These are phyloP conservation scores for Laguncularia racemosa DNA, from an alignment of 345 rosid species.

Conservation along the genomic window DNA sequence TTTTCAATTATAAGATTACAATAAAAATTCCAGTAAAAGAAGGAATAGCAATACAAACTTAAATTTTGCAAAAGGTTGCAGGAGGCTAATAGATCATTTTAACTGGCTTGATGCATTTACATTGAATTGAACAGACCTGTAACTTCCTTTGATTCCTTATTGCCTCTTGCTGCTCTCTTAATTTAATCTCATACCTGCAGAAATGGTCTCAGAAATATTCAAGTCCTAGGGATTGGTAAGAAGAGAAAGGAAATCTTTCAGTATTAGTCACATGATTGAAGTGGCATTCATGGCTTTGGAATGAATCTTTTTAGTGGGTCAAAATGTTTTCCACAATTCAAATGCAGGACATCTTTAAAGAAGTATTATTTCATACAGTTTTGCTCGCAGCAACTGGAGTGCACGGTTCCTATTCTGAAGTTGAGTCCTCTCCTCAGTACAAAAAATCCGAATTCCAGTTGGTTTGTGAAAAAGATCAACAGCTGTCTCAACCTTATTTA, in stretches of 20 bases:
- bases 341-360: not conserved
- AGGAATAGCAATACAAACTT: no score
- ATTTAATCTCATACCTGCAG: constrained; percentile 80
- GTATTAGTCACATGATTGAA: no score
- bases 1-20: not conserved
- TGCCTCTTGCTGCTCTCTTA: constrained; percentile 83
- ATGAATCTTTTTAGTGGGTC: no score
- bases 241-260: no score
- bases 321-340: no score
- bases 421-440: constrained; percentile 96
- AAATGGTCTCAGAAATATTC: constrained; percentile 6
- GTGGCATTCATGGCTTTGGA: no score
- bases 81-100: not conserved
- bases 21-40: no score
- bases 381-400: constrained; percentile 88
- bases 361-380: constrained; percentile 41
- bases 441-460: constrained; percentile 90
- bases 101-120: no score
- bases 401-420: constrained; percentile 69
- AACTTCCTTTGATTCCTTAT: constrained; percentile 61
- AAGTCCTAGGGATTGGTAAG: not conserved
- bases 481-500: constrained; percentile 97
- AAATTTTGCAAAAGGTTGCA: not conserved
- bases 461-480: constrained; percentile 92
- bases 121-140: constrained; percentile 38